Base-by-base conservation (phyloP, 192 early-diverging fungal genomes). In the Bifiguratus adelaidae region DNA sequence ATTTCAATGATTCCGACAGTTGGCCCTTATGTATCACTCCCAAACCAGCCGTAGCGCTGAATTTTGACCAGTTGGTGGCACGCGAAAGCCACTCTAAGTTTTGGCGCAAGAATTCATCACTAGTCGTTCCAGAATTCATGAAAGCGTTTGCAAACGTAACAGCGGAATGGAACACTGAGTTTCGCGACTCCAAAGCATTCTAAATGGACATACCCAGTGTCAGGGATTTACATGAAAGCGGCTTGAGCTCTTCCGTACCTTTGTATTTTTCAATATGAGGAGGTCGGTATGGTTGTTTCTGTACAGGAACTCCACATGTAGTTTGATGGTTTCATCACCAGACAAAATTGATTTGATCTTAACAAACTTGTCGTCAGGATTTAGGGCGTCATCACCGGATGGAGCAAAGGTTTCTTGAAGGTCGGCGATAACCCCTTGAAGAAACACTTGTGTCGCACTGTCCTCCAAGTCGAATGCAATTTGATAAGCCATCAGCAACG, bases 1-100 rank as follows among this genome's bases (percentile, higher is more conserved):
- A 62, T 9, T 69, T 68, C 60, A 86, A 78, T 1, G 85, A 85
- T 36, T 91, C 84, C 18, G 80, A 76, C 33, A 94, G 64, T 50
- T 99, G 95, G n/a, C 95, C 95, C 55, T 86, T 89, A 69, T 99
- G 96, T 53, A 99, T 96, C 8, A 97, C 93, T 46, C 96, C 96
- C 32, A 99, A 63, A 11, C 92, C 88, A 9, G 96, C 96, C 2
- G 95, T 97, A 1, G 95, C 96, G 44, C 89, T 87, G 64, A 99
- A 99, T 69, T 99, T 99, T 20, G 92, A 85, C 96, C 96, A 99
- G 74, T 95, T 95, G 25, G 84, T 95, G 30, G 94, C 91, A 44
- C 94, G 80, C 37, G 86, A 80, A 29, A 99, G 77, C 96, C 96
- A 99, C 54, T 99, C 94, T 33, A 97, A 68, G 62, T 92, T 97